These are phyloP conservation scores for Phyllostachys edulis DNA, from an alignment of 176 grass and related monocot genomes.

Conservation along the genomic window DNA sequence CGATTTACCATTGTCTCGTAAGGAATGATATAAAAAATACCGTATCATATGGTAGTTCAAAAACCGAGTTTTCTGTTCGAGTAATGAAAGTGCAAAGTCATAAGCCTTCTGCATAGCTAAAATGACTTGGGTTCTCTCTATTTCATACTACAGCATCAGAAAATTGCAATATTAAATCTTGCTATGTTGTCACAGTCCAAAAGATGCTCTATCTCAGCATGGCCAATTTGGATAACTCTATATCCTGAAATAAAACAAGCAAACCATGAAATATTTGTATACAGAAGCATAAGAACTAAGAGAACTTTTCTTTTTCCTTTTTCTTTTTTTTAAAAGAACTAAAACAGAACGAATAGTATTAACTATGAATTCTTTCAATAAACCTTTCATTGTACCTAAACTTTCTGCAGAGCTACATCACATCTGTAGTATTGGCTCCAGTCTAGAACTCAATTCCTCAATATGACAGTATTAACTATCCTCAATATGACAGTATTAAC, in stretches of 20 bases:
- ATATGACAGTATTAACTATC: background rate
- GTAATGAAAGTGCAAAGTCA: background rate
- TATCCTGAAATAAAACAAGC: slow-evolving; percentile 43
- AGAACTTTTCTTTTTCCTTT: background rate
- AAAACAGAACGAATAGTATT: background rate
- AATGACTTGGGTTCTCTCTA: slow-evolving; percentile 17
- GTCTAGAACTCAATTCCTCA: background rate
- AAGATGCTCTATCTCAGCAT: slow-evolving; percentile 18
- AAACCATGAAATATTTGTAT: background rate
- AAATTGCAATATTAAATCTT: slow-evolving; percentile 29
- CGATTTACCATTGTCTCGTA: background rate
- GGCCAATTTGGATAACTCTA: slow-evolving; percentile 17
- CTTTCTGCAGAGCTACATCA: background rate
- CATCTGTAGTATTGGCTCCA: background rate
- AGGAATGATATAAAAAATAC: background rate
- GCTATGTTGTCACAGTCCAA: background rate
- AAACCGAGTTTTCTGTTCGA: background rate
- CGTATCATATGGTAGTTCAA: background rate
- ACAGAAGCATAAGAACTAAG: background rate
- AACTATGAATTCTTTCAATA: background rate
- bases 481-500: background rate
- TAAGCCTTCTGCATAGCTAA: background rate
- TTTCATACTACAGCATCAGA: slow-evolving; percentile 28
- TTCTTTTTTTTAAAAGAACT: too few species aligned
- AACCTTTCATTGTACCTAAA: background rate